These are phyloP conservation scores for Magnaporthiopsis rhizophila DNA, from an alignment of 2,329 filamentous ascomycete genomes.

Conservation along the genomic window DNA sequence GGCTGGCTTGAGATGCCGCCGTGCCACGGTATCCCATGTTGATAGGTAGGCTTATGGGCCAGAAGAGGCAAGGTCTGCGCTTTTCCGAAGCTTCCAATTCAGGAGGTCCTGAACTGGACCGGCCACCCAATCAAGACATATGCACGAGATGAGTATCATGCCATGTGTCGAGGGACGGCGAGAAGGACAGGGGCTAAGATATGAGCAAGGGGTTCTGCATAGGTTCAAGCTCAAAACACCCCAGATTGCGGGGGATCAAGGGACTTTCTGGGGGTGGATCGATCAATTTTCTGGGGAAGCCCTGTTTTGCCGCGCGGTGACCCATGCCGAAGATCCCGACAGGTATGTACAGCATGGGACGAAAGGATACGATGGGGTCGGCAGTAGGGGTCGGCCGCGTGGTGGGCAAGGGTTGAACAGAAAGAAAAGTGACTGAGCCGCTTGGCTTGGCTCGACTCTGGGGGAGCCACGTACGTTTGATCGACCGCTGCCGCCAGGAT, in stretches of 20 bases:
- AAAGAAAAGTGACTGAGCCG: background rate
- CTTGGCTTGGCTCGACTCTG: background rate
- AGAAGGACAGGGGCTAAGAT: background rate
- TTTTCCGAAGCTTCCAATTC: background rate
- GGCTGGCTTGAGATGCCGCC: background rate
- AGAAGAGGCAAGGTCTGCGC: background rate
- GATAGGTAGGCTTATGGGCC: too few species aligned
- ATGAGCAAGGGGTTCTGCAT: background rate
- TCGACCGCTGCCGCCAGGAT: background rate
- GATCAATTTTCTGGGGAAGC: background rate
- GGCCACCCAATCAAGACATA: background rate
- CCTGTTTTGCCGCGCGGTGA: background rate
- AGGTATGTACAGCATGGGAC: background rate
- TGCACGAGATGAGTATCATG: background rate
- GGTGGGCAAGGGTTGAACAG: background rate
- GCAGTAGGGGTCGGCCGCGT: background rate
- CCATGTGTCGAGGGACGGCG: background rate
- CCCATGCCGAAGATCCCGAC: background rate
- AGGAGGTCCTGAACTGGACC: background rate
- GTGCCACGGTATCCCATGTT: background rate
- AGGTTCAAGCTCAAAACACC: background rate
- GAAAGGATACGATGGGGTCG: background rate
- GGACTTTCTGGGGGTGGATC: background rate
- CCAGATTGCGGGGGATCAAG: background rate
- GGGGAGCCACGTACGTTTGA: background rate